Base-by-base conservation (phyloP, 2,329 filamentous ascomycete genomes). In the Blumeria hordei region DNA sequence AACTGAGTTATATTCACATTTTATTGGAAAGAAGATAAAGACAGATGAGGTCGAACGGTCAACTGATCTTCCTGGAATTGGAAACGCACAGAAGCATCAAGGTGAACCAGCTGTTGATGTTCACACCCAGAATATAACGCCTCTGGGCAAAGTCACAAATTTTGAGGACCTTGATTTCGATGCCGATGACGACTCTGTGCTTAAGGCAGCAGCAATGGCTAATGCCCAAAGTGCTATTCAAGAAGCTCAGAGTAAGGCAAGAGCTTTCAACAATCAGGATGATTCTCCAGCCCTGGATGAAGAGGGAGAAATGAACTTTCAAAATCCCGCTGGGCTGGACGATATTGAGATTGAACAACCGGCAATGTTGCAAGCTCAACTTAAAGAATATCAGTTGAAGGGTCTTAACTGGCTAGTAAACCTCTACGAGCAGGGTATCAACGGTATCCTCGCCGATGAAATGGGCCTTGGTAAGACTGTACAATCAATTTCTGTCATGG, bases 391-490 rank as follows among this genome's bases (percentile, higher is more conserved):
- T 70, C 92, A 98, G 71, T 74, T 98, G 67, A 98, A 98, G 73
- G 92, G 92, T 70, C 84, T 98, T 67, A 98, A 96, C 67, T 98
- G 92, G 92, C 79, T 98, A 55, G 92, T 94, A 71, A 96, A 98
- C 67, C 70, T 98, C 60, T 98, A 98, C 72, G 92, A 98, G 69
- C 92, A 98, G 69, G 92, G 92, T 67, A 98, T 98, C 83, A 96
- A 96, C 71, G 90, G 90, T 69, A 98, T 98, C 63, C 74, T 98
- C 59, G 92, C 92, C 60, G 92, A 98, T 67, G 92, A 98, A 71
- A 98, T 98, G 92, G 92, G 92, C 79, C 85, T 98, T 28, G 92
- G 92, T 67, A 98, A 98, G 71, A 98, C 92, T 18, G 87, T 98
- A 6, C 92, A 98, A 70, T 96, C 90, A 21, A 98, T 98, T 59